phyloP scores from a whole-genome alignment of 768 basidiomycete species.

The Boletus rufocinnamomeus region DNA sequence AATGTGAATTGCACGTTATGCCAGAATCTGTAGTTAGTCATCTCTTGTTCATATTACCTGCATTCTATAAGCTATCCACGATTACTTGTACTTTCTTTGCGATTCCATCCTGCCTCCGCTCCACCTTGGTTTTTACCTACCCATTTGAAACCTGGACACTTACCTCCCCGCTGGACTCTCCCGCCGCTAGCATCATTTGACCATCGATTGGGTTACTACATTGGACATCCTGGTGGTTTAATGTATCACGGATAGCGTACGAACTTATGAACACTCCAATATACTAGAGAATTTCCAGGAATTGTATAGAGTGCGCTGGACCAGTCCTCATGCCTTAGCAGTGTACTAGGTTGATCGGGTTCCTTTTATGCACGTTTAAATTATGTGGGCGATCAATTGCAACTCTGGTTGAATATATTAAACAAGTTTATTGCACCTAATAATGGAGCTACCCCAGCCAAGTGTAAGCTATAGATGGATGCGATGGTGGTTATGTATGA shows the following conservation, averaged over 20 bases:
- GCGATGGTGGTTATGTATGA: no score
- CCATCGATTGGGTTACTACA: constrained; percentile 10
- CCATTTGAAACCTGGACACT: constrained; percentile 16
- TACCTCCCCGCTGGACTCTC: constrained; percentile 17
- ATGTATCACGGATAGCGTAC: constrained; percentile 28
- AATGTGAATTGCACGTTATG: constrained; percentile 68
- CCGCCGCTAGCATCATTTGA: constrained; percentile 12
- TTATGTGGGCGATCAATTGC: no score
- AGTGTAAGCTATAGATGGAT: no score
- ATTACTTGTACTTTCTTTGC: constrained; percentile 30
- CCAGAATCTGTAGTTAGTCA: constrained; percentile 58
- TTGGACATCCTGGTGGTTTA: constrained; percentile 20
- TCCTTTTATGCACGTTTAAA: no score
- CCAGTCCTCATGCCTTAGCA: no score
- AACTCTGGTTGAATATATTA: no score
- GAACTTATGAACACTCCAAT: constrained; percentile 18
- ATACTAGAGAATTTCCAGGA: constrained; percentile 7
- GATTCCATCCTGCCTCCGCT: background rate
- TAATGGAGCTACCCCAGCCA: no score
- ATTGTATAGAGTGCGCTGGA: no score
- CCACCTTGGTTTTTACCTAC: background rate
- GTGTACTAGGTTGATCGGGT: no score
- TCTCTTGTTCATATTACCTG: constrained; percentile 27
- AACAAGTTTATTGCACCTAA: no score
- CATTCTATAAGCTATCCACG: constrained; percentile 34